Evolutionary conservation across 768 basidiomycete species (phyloP), one percentile per base, ranked within the genome.

Genomic region (Gloeophyllum trabeum): DNA sequence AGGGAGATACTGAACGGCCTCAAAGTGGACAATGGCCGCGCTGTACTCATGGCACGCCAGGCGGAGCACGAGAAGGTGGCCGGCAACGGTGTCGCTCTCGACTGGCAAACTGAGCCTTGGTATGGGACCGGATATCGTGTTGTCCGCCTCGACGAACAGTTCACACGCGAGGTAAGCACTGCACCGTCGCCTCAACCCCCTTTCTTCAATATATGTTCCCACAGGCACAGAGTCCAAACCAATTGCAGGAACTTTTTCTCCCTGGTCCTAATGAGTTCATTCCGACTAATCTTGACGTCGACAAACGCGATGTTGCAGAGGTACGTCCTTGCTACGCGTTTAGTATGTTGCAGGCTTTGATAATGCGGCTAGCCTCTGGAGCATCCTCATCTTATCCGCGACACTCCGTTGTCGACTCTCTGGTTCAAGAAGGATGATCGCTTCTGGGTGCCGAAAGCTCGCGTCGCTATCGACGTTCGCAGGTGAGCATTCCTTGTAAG

Each of bases 401-500:
- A 92, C 58, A 85, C 79, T 0, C 63, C 74, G 0, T 51, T 81
- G 21, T 83, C 81, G 3, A 71, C 79, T 10, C 63, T 98, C 3
- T 99, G 94, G 93, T 77, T 92, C 63, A 99, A 99, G 68, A 92
- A 92, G 56, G 96, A 99, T 57, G 94, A 99, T 59, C 75, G 70
- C 46, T 99, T 96, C 66, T 94, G 90, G 85, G 77, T 94, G 6
- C 96, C 96, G 0, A 89, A 87, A 54, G 90, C 91, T 2, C 72
- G 76, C 47, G 71, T 83, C 18, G 63, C 81, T 43, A 69, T 97
- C 42, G 76, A 86, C 49, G 64, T 93, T 35, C 73, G 82, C 51
- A 87, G 76, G 87, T 84, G 55, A 18, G 62, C 53, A 26, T 43
- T n/a, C n/a, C n/a, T n/a, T n/a, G n/a, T n/a, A n/a, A n/a, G n/a